Conservation (phyloP, 768 basidiomycete genomes). For the Sistotremastrum niveocremeum region DNA sequence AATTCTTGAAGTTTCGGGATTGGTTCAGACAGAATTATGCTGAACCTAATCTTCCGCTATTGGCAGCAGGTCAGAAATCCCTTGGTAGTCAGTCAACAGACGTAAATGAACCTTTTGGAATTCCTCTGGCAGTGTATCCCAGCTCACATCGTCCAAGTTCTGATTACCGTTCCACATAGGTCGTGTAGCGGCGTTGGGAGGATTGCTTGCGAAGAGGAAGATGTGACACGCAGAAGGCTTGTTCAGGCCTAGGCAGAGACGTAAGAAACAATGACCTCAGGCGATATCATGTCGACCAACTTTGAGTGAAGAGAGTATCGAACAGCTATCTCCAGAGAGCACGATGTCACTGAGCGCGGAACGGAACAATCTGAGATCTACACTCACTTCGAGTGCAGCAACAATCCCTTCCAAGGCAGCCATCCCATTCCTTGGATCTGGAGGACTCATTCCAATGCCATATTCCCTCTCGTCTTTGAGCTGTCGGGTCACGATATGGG, state of each 20-base stretch:
- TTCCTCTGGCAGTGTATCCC: neutral
- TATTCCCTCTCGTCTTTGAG: constrained; percentile 33
- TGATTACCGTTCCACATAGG: constrained; percentile 42
- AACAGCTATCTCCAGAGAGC: constrained; percentile 24
- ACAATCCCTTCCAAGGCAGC: constrained; percentile 60
- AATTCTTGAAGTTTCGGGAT: constrained; percentile 3
- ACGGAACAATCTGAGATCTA: neutral
- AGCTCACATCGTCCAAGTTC: constrained; percentile 5
- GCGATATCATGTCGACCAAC: neutral
- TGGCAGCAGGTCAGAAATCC: neutral
- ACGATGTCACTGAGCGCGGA: neutral
- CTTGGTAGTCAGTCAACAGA: too few relatives aligned
- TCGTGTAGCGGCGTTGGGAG: constrained; percentile 38
- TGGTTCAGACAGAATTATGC: constrained; percentile 1
- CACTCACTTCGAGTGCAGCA: constrained; percentile 50
- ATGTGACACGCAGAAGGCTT: constrained; percentile 41
- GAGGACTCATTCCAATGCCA: constrained; percentile 44
- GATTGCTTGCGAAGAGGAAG: constrained; percentile 30
- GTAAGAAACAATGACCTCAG: neutral
- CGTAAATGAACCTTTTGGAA: too few relatives aligned
- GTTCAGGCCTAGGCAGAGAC: constrained; percentile 6
- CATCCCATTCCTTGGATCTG: constrained; percentile 38
- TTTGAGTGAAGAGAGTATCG: constrained; percentile 15
- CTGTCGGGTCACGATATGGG: constrained; percentile 25
- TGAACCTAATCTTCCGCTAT: constrained; percentile 5